phyloP scores from a whole-genome alignment of 139 green algal species.

The Closterium sp. region DNA sequence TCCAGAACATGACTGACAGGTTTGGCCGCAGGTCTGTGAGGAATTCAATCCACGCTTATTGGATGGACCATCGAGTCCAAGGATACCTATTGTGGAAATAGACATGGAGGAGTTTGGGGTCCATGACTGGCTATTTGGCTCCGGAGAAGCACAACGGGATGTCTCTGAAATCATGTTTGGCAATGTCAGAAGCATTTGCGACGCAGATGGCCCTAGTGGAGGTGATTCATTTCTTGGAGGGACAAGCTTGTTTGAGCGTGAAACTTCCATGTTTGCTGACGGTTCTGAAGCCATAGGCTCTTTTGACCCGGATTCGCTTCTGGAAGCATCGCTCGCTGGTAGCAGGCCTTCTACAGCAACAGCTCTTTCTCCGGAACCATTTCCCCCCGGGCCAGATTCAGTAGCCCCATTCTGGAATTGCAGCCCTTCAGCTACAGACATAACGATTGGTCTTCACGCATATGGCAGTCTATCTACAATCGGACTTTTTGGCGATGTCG shows the following conservation, averaged over 20 bases:
- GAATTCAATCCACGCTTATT: neutral
- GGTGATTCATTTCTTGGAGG: neutral
- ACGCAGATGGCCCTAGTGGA: neutral
- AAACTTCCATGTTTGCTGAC: neutral
- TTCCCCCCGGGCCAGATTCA: neutral
- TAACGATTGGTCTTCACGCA: neutral
- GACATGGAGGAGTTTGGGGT: neutral
- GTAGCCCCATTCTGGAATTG: neutral
- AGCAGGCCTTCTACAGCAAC: neutral
- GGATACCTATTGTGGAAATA: neutral
- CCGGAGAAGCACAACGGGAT: neutral
- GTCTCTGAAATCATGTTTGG: neutral
- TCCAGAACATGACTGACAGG: neutral
- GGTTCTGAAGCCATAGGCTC: no score
- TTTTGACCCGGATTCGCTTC: neutral
- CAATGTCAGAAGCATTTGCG: neutral
- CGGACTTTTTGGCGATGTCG: neutral
- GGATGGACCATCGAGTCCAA: neutral
- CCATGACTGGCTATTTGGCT: neutral
- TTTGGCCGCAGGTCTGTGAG: neutral
- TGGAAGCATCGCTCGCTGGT: neutral
- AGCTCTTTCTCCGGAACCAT: neutral
- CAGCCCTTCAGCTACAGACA: neutral
- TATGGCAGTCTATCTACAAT: neutral
- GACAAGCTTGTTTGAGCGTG: neutral